A percentile compares a stretch with the other conserved stretches of the same genome.
phyloP scores from a whole-genome alignment of 768 basidiomycete species.

The Jaapia argillacea region DNA sequence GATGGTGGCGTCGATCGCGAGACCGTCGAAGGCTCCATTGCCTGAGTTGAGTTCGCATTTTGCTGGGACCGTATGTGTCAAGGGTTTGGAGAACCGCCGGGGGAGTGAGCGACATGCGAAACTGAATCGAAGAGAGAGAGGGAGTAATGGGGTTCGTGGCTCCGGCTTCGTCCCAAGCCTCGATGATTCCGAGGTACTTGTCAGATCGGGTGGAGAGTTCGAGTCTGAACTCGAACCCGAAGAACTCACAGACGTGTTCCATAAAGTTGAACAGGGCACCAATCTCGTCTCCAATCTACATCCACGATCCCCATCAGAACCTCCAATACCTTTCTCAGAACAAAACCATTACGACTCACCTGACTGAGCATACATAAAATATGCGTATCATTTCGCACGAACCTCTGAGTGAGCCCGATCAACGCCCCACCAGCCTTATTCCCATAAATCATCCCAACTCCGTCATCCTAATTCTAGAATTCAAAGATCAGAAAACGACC shows the following conservation, averaged over 20 bases:
- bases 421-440: slow-evolving; percentile 95
- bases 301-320: slow-evolving; percentile 3
- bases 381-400: slow-evolving; percentile 97
- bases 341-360: slow-evolving; percentile 26
- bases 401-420: slow-evolving; percentile 85
- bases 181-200: slow-evolving; percentile 81
- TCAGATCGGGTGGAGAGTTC: slow-evolving; percentile 95
- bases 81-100: slow-evolving; percentile 78
- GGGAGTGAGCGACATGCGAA: not conserved
- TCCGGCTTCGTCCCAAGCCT: slow-evolving; percentile 89
- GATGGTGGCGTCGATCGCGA: slow-evolving; percentile 97
- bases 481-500: slow-evolving; percentile 96
- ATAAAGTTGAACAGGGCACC: slow-evolving; percentile 87
- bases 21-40: slow-evolving; percentile 98
- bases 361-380: slow-evolving; percentile 96
- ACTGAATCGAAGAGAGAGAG: not conserved
- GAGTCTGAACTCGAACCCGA: slow-evolving; percentile 91
- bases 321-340: slow-evolving; percentile 3
- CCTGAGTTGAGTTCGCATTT: slow-evolving; percentile 93
- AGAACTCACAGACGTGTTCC: slow-evolving; percentile 84
- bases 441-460: slow-evolving; percentile 94
- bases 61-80: slow-evolving; percentile 75
- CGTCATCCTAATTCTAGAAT: slow-evolving; percentile 95
- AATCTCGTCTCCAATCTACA: slow-evolving; percentile 81
- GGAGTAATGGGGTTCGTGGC: slow-evolving; percentile 30